Evolutionary conservation across 352 stramenopile species (phyloP).

Genomic region (Achlya hypogyna): DNA sequence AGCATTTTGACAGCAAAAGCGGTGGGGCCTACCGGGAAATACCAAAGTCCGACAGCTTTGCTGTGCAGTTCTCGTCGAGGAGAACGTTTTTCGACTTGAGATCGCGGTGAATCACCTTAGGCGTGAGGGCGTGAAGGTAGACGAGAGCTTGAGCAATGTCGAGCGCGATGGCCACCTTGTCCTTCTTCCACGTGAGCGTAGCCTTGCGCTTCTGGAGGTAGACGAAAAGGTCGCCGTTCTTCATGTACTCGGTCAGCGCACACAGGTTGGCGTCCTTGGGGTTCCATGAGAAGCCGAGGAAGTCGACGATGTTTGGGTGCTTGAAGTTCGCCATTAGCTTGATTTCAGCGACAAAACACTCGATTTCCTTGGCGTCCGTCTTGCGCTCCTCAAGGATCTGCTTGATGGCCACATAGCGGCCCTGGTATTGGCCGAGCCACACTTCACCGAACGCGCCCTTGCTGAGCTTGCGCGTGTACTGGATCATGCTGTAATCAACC

Average conservation of each 20-base stretch:
- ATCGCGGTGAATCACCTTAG: conserved; percentile 74
- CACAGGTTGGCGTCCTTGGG: conserved; percentile 57
- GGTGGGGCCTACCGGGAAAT: conserved; percentile 68
- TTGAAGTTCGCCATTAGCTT: conserved; percentile 77
- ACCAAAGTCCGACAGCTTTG: conserved; percentile 67
- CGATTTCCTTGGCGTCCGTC: conserved; percentile 76
- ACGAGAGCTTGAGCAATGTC: conserved; percentile 69
- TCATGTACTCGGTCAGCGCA: conserved; percentile 78
- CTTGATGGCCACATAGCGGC: conserved; percentile 65
- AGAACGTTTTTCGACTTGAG: conserved; percentile 77
- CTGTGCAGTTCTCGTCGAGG: conserved; percentile 52
- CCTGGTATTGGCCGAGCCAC: conserved; percentile 75
- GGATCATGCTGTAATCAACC: conserved; percentile 47
- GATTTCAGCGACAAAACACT: conserved; percentile 77
- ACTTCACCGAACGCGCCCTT: conserved; percentile 79
- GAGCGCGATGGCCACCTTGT: conserved; percentile 70
- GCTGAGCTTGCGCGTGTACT: conserved; percentile 74
- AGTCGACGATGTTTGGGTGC: conserved; percentile 80
- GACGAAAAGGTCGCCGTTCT: conserved; percentile 65
- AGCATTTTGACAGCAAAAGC: too few relatives aligned
- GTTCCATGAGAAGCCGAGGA: conserved; percentile 69
- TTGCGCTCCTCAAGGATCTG: conserved; percentile 72
- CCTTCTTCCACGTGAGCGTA: conserved; percentile 65
- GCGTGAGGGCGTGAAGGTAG: conserved; percentile 66
- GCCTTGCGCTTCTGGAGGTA: conserved; percentile 69